Base-by-base conservation (phyloP, 805 yeast genomes). In the Candida sphagnicola region DNA sequence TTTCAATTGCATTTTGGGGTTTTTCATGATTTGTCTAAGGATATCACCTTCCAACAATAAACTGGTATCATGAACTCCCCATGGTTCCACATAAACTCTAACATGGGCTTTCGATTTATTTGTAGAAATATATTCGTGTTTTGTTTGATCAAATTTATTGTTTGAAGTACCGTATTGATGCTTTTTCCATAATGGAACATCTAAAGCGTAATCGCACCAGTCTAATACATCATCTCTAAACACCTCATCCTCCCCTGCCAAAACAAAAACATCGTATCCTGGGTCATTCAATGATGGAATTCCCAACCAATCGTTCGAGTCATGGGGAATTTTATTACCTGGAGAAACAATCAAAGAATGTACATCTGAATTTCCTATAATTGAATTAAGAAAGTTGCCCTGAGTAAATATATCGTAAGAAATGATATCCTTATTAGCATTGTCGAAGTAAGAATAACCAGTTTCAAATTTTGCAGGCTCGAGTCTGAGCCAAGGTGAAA, bases 231-330 rank as follows among this genome's bases (percentile, higher is more conserved):
- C 69, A 46, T 67, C 73, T 40, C 72, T 51, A 43, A 68, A 67
- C 13, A 54, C 49, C 44, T 68, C 74, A 38, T 66, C 70, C 50
- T 67, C 73, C 15, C 73, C 72, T 5, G 48, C 43, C n/a, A 67
- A 42, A 18, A 67, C 42, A 25, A 64, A 59, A 2, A 67, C 56
- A 25, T 53, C 56, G 31, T 39, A 39, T 1, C 53, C 40, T 6
- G 60, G 53, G 28, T 53, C 51, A 4, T 47, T 50, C 37, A 56
- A 61, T 23, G 61, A 57, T 4, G 64, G 59, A 16, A 65, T 65
- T 2, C 47, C 47, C 4, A 36, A 42, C 72, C 72, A 67, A 35
- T 66, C 65, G 13, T 45, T 40, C 11, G 42, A 28, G 16, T 36
- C 26, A n/a, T 50, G 47, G 8, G 64, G 62, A 2, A 14, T 12